A percentile compares a stretch with the other conserved stretches of the same genome.
Evolutionary conservation across 192 early-diverging fungal species (phyloP).

Genomic region (Spizellomyces sp.): DNA sequence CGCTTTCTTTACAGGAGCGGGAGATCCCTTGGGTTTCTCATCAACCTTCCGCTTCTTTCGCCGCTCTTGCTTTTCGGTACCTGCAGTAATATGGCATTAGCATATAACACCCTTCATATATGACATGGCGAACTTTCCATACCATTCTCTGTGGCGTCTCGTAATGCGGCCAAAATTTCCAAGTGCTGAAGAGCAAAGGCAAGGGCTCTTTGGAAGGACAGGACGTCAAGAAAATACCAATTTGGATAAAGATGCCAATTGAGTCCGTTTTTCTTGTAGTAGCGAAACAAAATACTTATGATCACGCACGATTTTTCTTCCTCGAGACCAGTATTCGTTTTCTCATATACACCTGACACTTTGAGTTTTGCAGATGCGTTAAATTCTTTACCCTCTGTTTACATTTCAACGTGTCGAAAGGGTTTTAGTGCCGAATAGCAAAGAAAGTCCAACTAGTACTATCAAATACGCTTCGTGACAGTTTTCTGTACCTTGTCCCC

Average conservation of each 20-base stretch:
- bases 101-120: too few relatives aligned
- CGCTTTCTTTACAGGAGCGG: conserved; percentile 12
- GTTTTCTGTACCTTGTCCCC: not conserved
- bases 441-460: too few relatives aligned
- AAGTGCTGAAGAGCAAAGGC: conserved; percentile 6
- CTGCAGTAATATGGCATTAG: conserved; percentile 2
- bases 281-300: not conserved
- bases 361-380: conserved; percentile 1
- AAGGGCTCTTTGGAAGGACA: not conserved
- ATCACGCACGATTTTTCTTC: not conserved
- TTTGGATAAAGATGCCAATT: not conserved
- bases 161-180: conserved; percentile 14
- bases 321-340: not conserved
- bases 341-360: conserved; percentile 2
- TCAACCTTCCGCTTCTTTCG: conserved; percentile 36
- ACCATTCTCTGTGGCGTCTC: conserved; percentile 33
- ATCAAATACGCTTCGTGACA: too few relatives aligned
- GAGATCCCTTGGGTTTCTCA: conserved; percentile 17
- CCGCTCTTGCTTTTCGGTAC: conserved; percentile 25
- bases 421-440: not conserved
- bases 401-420: not conserved
- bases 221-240: too few relatives aligned
- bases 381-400: not conserved
- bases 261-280: not conserved
- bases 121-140: not conserved